A percentile compares a stretch with the other conserved stretches of the same genome.
Evolutionary conservation across 2,329 filamentous ascomycete species (phyloP).

Genomic region (Sporothrix brasiliensis): DNA sequence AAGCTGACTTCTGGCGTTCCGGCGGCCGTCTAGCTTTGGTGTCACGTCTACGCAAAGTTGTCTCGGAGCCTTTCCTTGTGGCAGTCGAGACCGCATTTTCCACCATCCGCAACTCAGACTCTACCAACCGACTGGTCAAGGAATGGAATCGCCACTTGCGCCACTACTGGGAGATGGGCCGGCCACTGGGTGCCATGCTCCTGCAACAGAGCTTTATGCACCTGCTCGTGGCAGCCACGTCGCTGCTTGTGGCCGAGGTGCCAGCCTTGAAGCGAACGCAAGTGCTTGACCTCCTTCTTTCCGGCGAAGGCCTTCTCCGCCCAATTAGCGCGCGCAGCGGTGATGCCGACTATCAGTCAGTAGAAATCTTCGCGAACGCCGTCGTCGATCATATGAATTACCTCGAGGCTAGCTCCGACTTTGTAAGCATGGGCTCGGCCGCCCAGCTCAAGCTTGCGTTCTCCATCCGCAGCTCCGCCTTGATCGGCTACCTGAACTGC

Average conservation of each 20-base stretch:
- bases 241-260: slow-evolving; percentile 68
- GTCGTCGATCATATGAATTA: slow-evolving; percentile 82
- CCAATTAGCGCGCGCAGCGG: slow-evolving; percentile 47
- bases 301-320: slow-evolving; percentile 54
- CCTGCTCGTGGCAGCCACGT: slow-evolving; percentile 77
- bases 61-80: slow-evolving; percentile 84
- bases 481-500: slow-evolving; percentile 86
- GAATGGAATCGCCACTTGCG: slow-evolving; percentile 88
- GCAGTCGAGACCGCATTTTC: slow-evolving; percentile 88
- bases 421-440: slow-evolving; percentile 79
- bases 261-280: slow-evolving; percentile 63
- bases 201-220: slow-evolving; percentile 87
- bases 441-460: slow-evolving; percentile 87
- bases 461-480: slow-evolving; percentile 78
- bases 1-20: slow-evolving; percentile 78
- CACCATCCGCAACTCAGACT: slow-evolving; percentile 78
- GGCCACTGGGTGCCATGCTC: slow-evolving; percentile 87
- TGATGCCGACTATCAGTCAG: slow-evolving; percentile 58
- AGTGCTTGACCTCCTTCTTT: slow-evolving; percentile 74
- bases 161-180: slow-evolving; percentile 76
- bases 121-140: slow-evolving; percentile 65
- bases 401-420: slow-evolving; percentile 87
- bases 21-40: slow-evolving; percentile 74
- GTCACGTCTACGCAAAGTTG: slow-evolving; percentile 67
- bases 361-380: slow-evolving; percentile 69